A percentile compares a stretch with the other conserved stretches of the same genome.
Evolutionary conservation across 345 rosid species (phyloP).

Genomic region (sweet orange (Citrus sinensis)): DVS_A1.0 CM039169.1:5911001-5911500

Average conservation of each 20-base stretch:
- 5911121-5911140: not conserved
- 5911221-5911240: conserved; percentile 47
- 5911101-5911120: not conserved
- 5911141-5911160: not conserved
- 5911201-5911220: conserved; percentile 55
- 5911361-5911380: conserved; percentile 84
- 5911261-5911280: conserved; percentile 44
- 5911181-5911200: conserved; percentile 87
- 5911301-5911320: conserved; percentile 91
- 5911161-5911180: conserved; percentile 95
- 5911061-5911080: not conserved
- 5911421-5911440: not conserved
- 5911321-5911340: conserved; percentile 58
- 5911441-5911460: conserved; percentile 2
- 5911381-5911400: conserved; percentile 69
- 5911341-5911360: conserved; percentile 86
- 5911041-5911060: conserved; percentile 13
- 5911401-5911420: conserved; percentile 8
- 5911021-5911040: not conserved
- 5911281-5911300: conserved; percentile 39
- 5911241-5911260: conserved; percentile 62
- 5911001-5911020: not conserved
- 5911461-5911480: too few species aligned
- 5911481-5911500: not conserved
- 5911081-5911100: not conserved